Percentiles rank a stretch among this genome's conserved stretches.
These are phyloP conservation scores for Solanum chiquidenum DNA, from an alignment of 257 asterid genomes.

Conservation along the genomic window DNA sequence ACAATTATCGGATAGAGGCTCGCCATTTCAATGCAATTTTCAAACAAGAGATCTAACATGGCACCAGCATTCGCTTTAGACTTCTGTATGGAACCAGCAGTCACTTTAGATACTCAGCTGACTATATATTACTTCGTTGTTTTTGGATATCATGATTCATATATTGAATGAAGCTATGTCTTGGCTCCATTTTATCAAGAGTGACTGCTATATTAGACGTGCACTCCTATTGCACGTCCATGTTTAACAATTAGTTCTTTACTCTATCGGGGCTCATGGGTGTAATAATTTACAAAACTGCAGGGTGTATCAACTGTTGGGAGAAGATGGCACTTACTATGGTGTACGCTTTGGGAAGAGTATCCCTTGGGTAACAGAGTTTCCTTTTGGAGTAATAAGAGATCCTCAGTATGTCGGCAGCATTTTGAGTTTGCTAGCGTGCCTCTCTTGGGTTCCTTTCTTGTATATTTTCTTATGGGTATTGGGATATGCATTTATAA, in stretches of 20 bases:
- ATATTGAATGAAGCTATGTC: background rate
- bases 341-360: constrained; percentile 87
- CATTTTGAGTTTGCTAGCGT: constrained; percentile 70
- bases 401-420: constrained; percentile 96
- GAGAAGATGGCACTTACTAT: constrained; percentile 85
- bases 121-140: background rate
- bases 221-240: background rate
- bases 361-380: constrained; percentile 74
- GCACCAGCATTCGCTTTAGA: background rate
- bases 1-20: background rate
- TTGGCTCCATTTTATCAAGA: background rate
- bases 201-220: background rate
- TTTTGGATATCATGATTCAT: background rate
- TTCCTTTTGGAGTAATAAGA: constrained; percentile 74
- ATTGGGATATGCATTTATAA: constrained; percentile 63
- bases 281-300: background rate
- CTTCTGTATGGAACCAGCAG: background rate
- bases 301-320: constrained; percentile 92
- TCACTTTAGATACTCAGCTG: background rate
- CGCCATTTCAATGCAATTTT: background rate
- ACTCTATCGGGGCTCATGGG: background rate
- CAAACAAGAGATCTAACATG: background rate
- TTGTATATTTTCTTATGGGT: constrained; percentile 52
- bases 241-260: background rate
- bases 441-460: constrained; percentile 64